Evolutionary conservation across 176 grass and related monocot species (phyloP).

Genomic region (Thinopyrum elongatum): DNA sequence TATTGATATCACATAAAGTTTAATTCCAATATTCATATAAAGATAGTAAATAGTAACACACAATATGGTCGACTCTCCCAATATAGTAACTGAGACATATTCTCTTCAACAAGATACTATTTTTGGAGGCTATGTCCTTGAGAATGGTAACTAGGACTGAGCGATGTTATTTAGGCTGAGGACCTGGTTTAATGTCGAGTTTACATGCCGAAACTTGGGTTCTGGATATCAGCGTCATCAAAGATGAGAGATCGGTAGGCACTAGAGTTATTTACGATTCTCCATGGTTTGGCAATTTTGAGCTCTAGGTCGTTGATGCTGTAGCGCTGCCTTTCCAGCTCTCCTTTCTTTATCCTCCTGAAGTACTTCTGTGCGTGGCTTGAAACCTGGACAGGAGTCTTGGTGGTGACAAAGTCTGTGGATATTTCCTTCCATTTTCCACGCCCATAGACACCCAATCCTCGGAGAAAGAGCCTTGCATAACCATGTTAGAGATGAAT

Average conservation of each 20-base stretch:
- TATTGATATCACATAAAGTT: not conserved
- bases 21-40: not conserved
- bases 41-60: not conserved
- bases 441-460: not conserved
- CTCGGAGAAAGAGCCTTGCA: slow-evolving; percentile 6
- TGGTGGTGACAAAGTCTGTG: not conserved
- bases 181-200: not conserved
- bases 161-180: not conserved
- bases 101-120: not conserved
- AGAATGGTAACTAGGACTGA: not conserved
- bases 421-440: slow-evolving; percentile 24
- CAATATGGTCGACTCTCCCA: not conserved
- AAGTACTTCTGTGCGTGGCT: slow-evolving; percentile 29
- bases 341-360: not conserved
- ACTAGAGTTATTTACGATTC: not conserved
- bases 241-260: not conserved
- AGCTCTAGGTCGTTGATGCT: not conserved
- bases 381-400: not conserved
- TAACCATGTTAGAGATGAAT: not conserved
- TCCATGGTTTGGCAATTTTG: not conserved
- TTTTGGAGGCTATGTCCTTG: not conserved
- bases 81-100: not conserved
- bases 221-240: too few relatives aligned
- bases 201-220: not conserved
- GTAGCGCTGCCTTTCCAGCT: not conserved